A percentile compares a stretch with the other conserved stretches of the same genome.
These are phyloP conservation scores for Talaromyces albobiverticillius DNA, from an alignment of 2,329 filamentous ascomycete species.

Conservation along the genomic window DNA sequence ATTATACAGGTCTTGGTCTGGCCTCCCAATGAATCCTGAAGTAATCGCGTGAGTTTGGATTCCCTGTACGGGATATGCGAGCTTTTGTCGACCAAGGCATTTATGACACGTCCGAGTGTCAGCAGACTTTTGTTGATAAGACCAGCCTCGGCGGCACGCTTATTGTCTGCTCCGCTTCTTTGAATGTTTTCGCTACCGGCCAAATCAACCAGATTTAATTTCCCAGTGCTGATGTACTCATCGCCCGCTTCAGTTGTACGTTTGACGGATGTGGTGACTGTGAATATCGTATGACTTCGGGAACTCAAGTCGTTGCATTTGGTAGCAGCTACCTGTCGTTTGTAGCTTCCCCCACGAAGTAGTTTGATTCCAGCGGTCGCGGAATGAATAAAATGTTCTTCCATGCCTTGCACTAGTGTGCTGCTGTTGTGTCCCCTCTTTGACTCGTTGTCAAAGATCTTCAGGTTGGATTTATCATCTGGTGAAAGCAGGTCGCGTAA, in stretches of 20 bases:
- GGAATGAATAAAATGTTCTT: slow-evolving; percentile 86
- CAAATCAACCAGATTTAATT: slow-evolving; percentile 93
- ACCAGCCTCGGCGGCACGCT: slow-evolving; percentile 90
- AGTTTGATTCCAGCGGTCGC: slow-evolving; percentile 84
- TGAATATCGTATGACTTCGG: slow-evolving; percentile 95
- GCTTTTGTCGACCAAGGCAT: slow-evolving; percentile 86
- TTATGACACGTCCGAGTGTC: slow-evolving; percentile 93
- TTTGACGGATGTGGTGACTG: slow-evolving; percentile 88
- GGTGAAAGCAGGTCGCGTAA: slow-evolving; percentile 80
- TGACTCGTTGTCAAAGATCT: slow-evolving; percentile 80
- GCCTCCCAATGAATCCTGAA: slow-evolving; percentile 95
- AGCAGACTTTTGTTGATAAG: slow-evolving; percentile 97
- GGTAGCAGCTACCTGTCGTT: slow-evolving; percentile 97
- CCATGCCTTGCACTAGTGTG: slow-evolving; percentile 95
- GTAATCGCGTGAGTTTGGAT: slow-evolving; percentile 88
- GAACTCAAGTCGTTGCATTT: slow-evolving; percentile 99
- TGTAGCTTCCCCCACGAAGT: slow-evolving; percentile 83
- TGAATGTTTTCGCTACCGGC: slow-evolving; percentile 98
- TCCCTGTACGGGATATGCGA: slow-evolving; percentile 89
- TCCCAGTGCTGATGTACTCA: slow-evolving; percentile 85
- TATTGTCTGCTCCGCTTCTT: slow-evolving; percentile 95
- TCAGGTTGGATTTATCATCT: slow-evolving; percentile 82
- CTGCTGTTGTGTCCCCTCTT: slow-evolving; percentile 74
- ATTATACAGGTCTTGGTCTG: slow-evolving; percentile 98
- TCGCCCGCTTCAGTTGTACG: slow-evolving; percentile 77